Evolutionary conservation across 1,139 yeast species (phyloP).

Genomic region (Candida mesenterica): DNA sequence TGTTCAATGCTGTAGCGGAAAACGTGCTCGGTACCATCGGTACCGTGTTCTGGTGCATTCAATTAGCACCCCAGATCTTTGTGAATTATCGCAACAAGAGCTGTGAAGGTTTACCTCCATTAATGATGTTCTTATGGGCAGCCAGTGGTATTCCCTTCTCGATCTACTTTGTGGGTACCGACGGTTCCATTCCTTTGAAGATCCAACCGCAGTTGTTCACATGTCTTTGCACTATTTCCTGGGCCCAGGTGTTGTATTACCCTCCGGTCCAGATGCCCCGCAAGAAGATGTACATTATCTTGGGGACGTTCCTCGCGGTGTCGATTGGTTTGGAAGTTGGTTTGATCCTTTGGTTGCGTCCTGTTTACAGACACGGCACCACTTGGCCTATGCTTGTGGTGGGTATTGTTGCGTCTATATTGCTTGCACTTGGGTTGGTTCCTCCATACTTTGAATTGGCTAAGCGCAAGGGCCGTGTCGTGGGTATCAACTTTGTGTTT

Average conservation of each 20-base stretch:
- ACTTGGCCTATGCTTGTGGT: constrained; percentile 78
- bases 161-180: constrained; percentile 71
- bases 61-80: constrained; percentile 79
- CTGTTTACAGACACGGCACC: constrained; percentile 56
- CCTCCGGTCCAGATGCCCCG: constrained; percentile 59
- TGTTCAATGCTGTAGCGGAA: constrained; percentile 50
- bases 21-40: constrained; percentile 88
- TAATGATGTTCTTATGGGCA: constrained; percentile 85
- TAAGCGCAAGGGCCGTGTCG: constrained; percentile 77
- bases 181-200: constrained; percentile 72
- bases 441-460: constrained; percentile 88
- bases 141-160: constrained; percentile 81
- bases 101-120: constrained; percentile 81
- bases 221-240: constrained; percentile 64
- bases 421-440: constrained; percentile 72
- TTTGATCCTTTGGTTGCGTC: constrained; percentile 68
- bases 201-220: constrained; percentile 87
- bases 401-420: constrained; percentile 75
- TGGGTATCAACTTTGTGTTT: constrained; percentile 86
- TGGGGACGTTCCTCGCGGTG: constrained; percentile 38
- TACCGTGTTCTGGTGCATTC: constrained; percentile 89
- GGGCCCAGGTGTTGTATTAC: constrained; percentile 74
- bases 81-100: constrained; percentile 71
- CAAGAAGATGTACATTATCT: constrained; percentile 35
- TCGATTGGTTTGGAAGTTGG: constrained; percentile 68